These are phyloP conservation scores for Paecilomyces fulvus DNA, from an alignment of 2,329 filamentous ascomycete species.

Conservation along the genomic window DNA sequence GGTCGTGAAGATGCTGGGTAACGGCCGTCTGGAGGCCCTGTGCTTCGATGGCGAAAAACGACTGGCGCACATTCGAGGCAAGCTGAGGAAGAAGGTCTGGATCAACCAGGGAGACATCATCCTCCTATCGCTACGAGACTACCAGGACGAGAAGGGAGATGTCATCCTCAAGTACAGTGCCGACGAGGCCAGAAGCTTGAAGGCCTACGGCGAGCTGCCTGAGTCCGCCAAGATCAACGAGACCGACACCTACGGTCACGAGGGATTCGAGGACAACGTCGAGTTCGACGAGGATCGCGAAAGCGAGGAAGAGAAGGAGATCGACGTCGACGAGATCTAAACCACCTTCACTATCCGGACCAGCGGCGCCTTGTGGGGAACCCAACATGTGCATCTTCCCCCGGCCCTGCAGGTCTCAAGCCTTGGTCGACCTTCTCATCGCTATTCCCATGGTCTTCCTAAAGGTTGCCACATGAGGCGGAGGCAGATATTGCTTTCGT, in stretches of 20 bases:
- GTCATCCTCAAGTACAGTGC: constrained; percentile 92
- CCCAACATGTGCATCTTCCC: constrained; percentile 12
- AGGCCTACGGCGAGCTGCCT: constrained; percentile 94
- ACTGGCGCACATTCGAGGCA: constrained; percentile 80
- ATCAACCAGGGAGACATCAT: constrained; percentile 98
- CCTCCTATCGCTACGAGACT: constrained; percentile 77
- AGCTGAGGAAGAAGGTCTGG: constrained; percentile 99
- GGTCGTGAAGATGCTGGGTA: constrained; percentile 91
- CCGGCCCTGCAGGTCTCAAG: constrained; percentile 5
- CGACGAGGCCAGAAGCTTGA: constrained; percentile 90
- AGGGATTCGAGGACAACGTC: constrained; percentile 94
- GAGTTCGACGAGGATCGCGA: constrained; percentile 95
- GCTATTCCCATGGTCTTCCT: not conserved
- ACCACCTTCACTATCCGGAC: constrained; percentile 19
- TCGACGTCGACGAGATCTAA: constrained; percentile 95
- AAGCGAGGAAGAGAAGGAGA: constrained; percentile 62
- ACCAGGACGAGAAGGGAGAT: constrained; percentile 89
- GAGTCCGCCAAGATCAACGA: constrained; percentile 99
- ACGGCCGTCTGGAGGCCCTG: constrained; percentile 83
- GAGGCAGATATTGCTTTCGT: not conserved
- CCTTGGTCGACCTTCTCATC: not conserved
- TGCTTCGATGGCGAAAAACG: constrained; percentile 94
- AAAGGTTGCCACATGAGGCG: not conserved
- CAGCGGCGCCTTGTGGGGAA: constrained; percentile 22
- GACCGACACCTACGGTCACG: constrained; percentile 82